Evolutionary conservation across 306 rosid genomes (phyloP).

Genomic region (Medicago truncatula): DNA sequence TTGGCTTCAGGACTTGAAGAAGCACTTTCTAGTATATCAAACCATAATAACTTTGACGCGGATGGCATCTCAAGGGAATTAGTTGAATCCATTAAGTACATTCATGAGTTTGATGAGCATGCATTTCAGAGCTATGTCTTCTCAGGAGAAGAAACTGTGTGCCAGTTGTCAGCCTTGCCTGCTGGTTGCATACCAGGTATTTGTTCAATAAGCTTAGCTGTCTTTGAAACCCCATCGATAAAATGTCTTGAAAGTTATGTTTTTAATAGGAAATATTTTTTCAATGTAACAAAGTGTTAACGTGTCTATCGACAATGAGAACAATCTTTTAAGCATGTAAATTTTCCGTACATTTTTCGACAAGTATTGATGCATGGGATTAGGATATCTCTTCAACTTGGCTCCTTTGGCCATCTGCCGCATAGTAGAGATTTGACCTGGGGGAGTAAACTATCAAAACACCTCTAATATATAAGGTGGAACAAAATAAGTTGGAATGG

Average conservation of each 20-base stretch:
- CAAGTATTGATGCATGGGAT: slow-evolving; percentile 20
- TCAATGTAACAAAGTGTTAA: neutral
- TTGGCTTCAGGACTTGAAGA: slow-evolving; percentile 77
- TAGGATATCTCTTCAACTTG: slow-evolving; percentile 7
- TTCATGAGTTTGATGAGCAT: slow-evolving; percentile 63
- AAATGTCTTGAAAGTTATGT: slow-evolving; percentile 12
- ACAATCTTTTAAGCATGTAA: slow-evolving; percentile 21
- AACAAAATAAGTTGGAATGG: slow-evolving; percentile 18
- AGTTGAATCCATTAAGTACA: slow-evolving; percentile 64
- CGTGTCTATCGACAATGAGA: slow-evolving; percentile 14
- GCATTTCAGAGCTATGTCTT: slow-evolving; percentile 56
- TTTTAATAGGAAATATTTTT: neutral
- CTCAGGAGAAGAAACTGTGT: slow-evolving; percentile 61
- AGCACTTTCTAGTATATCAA: slow-evolving; percentile 64
- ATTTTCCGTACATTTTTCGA: neutral
- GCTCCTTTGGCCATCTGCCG: slow-evolving; percentile 18
- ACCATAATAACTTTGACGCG: slow-evolving; percentile 42
- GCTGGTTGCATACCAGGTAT: slow-evolving; percentile 77
- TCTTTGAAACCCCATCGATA: slow-evolving; percentile 23
- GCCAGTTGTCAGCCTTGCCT: slow-evolving; percentile 73
- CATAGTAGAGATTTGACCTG: slow-evolving; percentile 6
- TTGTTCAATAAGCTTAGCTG: slow-evolving; percentile 15
- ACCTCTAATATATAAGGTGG: slow-evolving; percentile 2
- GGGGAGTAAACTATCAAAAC: slow-evolving; percentile 19
- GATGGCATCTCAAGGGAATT: slow-evolving; percentile 48